Base-by-base conservation (phyloP, 2,329 filamentous ascomycete genomes). In the Verticillium longisporum region DNA sequence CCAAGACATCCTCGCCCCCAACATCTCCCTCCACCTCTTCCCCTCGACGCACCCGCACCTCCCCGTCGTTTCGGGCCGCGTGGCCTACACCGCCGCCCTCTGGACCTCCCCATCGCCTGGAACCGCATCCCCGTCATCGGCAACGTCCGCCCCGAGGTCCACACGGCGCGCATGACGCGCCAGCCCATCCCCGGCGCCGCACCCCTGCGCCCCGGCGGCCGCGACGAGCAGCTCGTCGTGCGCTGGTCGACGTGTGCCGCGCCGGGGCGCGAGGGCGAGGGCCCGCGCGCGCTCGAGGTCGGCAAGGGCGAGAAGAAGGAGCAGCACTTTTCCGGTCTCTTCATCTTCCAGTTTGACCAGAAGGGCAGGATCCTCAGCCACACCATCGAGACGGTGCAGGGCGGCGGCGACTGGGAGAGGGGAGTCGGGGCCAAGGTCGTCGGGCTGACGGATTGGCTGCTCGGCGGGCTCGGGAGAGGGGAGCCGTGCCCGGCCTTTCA, bases 71-170 rank as follows among this genome's bases (percentile, higher is more conserved):
- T 91, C 91, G 33, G 95, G 95, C 59, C 87, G 90, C 56, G 89
- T 97, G 38, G 89, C 92, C 56, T 99, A 99, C 74, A 90, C 90
- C 38, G 64, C 95, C 18, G 95, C 95, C 2, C 80, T 99, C 41
- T 98, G 93, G 93, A 97, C 95, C 0, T 92, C 93, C 0, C 95
- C 95, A 89, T 99, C 58, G 94, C 93, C 34, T 99, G 95, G 95
- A 96, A 96, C 69, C 87, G 91, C 33, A 83, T 99, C 1, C 95
- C 95, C 2, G 85, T 98, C 21, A 84, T 97, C 36, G 93, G 94
- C 66, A 96, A 97, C 69, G 91, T 97, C 55, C 88, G 87, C 67
- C 83, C 99, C 11, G 87, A 91, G 68, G 95, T 99, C 59, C 75
- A 96, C 18, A 94, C 91, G 13, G 93, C 97, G 78, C 90, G 94